Evolutionary conservation across 345 rosid species (phyloP).

Genomic region (Salix caprea): DNA sequence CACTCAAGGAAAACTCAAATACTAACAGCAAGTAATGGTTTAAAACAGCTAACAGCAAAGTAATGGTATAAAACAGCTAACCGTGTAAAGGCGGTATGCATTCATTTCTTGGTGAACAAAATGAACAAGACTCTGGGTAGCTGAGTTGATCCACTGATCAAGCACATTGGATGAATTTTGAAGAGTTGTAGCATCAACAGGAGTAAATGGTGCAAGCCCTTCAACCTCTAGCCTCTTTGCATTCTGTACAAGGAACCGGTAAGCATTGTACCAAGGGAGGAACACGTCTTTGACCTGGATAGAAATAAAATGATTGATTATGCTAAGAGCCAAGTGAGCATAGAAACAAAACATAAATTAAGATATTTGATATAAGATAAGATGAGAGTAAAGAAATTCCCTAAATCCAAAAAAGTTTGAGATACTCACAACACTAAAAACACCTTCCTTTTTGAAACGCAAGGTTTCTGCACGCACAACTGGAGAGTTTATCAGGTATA

Average conservation of each 20-base stretch:
- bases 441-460: slow-evolving; percentile 93
- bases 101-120: slow-evolving; percentile 91
- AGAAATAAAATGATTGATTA: slow-evolving; percentile 10
- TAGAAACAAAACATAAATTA: neutral
- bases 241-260: slow-evolving; percentile 95
- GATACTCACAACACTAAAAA: slow-evolving; percentile 82
- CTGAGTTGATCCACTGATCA: slow-evolving; percentile 97
- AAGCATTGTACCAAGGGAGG: slow-evolving; percentile 99
- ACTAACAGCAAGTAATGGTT: neutral
- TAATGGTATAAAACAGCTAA: slow-evolving; percentile 23
- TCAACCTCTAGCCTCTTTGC: slow-evolving; percentile 94
- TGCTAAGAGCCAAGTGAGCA: neutral
- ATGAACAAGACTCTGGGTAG: slow-evolving; percentile 96
- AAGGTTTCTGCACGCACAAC: slow-evolving; percentile 96
- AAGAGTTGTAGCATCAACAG: slow-evolving; percentile 52
- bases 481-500: slow-evolving; percentile 94
- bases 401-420: slow-evolving; percentile 6
- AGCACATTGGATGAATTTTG: slow-evolving; percentile 77
- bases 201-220: slow-evolving; percentile 69
- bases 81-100: slow-evolving; percentile 92
- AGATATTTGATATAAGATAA: neutral
- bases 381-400: neutral
- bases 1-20: neutral
- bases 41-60: neutral
- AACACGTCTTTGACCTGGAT: slow-evolving; percentile 94